Evolutionary conservation across 2,329 filamentous ascomycete species (phyloP), one percentile per base, ranked within the genome.

Genomic region (Dactylella cylindrospora): DNA sequence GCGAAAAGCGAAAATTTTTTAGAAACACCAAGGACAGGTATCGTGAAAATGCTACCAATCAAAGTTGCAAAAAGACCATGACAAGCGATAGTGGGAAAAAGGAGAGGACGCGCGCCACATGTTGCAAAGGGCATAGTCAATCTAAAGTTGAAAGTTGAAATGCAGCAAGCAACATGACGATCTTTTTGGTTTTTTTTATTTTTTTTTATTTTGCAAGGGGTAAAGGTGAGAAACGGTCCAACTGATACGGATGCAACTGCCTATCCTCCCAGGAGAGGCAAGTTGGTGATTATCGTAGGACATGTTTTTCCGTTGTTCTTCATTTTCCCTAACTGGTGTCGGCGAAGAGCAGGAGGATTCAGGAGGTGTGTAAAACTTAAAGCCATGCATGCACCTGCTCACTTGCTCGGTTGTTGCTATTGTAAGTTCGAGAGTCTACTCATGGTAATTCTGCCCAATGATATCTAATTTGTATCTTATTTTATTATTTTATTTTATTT

Each of bases 81-180:
- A 20, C 26, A 33, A 35, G 28, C 25, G n/a, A n/a, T 31, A 35
- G 36, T 22, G 19, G 31, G 22, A 19, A 41, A 35, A 45, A 20
- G 20, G 20, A 43, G 47, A 61, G 41, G 53, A 53, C 55, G 13
- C 17, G 8, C n/a, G 46, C 45, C 54, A 60, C 54, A 60, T 52
- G 54, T 41, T 43, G 23, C 3, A 38, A 46, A 45, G 41, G n/a
- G 20, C 31, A 46, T 35, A 7, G 26, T 26, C 13, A 32, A n/a
- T n/a, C n/a, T n/a, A n/a, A n/a, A n/a, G n/a, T n/a, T n/a, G n/a
- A n/a, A n/a, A n/a, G n/a, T n/a, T n/a, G 35, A 32, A 38, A 32
- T 41, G 46, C 40, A 52, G n/a, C n/a, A n/a, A n/a, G n/a, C n/a
- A n/a, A n/a, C n/a, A n/a, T n/a, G n/a, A n/a, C n/a, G n/a, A n/a